Percentiles rank a stretch among this genome's conserved stretches.
Evolutionary conservation across 139 green algal genomes (phyloP).

Genomic region (Asterochloris sp.): DNA sequence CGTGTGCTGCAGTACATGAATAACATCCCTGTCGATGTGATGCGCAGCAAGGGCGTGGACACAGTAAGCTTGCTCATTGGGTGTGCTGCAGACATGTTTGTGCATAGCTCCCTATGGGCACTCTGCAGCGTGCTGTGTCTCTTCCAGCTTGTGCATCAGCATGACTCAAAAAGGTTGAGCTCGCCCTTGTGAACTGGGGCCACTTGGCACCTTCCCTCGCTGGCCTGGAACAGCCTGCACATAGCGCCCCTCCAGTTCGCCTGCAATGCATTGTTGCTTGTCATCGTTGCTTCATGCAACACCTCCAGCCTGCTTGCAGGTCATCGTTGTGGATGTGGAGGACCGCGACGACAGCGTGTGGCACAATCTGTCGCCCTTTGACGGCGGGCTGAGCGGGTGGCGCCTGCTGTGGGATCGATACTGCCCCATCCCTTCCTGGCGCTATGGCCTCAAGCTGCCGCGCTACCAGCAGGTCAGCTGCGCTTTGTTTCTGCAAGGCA

Average conservation of each 20-base stretch:
- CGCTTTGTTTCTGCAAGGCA: no score
- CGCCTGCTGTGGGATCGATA: slow-evolving; percentile 73
- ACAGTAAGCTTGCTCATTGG: slow-evolving; percentile 29
- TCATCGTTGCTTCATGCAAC: no score
- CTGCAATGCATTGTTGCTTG: no score
- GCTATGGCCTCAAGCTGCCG: slow-evolving; percentile 33
- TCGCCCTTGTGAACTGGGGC: no score
- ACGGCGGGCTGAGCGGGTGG: slow-evolving; percentile 71
- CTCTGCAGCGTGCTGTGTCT: no score
- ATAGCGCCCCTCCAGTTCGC: no score
- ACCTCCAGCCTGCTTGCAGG: not conserved
- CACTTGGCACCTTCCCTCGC: no score
- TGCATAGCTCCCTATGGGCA: no score
- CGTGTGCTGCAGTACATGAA: slow-evolving; percentile 48
- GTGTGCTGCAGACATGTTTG: no score
- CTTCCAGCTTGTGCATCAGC: no score
- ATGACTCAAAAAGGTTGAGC: no score
- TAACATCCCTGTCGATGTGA: slow-evolving; percentile 70
- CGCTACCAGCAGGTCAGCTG: slow-evolving; percentile 29
- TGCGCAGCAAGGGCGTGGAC: slow-evolving; percentile 64
- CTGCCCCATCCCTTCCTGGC: slow-evolving; percentile 46
- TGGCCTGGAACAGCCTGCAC: no score
- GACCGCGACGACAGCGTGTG: slow-evolving; percentile 62
- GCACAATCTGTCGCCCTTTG: slow-evolving; percentile 58
- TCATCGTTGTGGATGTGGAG: slow-evolving; percentile 75